A percentile compares a stretch with the other conserved stretches of the same genome.
phyloP scores from a whole-genome alignment of 768 basidiomycete species.

The Hygrocybe coccinea region DNA sequence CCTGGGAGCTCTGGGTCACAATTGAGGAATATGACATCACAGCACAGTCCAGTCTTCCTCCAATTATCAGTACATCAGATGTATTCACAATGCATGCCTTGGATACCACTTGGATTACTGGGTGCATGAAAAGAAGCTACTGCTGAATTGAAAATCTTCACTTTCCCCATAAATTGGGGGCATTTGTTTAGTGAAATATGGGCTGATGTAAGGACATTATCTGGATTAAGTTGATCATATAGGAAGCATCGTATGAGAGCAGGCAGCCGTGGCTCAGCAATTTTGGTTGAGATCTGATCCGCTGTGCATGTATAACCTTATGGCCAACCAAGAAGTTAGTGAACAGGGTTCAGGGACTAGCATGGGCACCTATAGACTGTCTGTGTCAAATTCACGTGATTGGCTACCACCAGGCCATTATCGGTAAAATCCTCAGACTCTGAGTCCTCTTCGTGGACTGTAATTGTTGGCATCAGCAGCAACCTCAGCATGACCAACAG shows the following conservation, averaged over 20 bases:
- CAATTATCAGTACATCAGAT: conserved; percentile 15
- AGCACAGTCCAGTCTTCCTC: neutral
- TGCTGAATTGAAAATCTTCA: neutral
- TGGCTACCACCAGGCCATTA: too few relatives aligned
- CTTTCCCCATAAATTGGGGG: conserved; percentile 1
- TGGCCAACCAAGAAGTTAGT: neutral
- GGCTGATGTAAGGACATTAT: neutral
- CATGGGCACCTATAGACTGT: too few relatives aligned
- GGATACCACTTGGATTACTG: neutral
- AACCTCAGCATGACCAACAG: too few relatives aligned
- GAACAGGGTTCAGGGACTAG: too few relatives aligned
- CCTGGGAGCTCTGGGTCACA: conserved; percentile 9
- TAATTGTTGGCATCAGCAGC: too few relatives aligned
- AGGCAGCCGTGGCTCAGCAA: neutral
- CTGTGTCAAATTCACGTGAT: too few relatives aligned
- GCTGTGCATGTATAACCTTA: neutral
- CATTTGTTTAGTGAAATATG: neutral
- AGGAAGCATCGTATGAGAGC: conserved; percentile 16
- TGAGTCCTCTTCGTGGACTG: too few relatives aligned
- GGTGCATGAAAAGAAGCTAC: neutral
- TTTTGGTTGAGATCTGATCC: neutral
- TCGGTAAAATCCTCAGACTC: too few relatives aligned
- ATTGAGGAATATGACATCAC: conserved; percentile 26
- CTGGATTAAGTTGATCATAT: conserved; percentile 12
- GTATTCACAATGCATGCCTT: conserved; percentile 19